Conservation (phyloP, 2,329 filamentous ascomycete species). For the Cercospora zeina region DNA sequence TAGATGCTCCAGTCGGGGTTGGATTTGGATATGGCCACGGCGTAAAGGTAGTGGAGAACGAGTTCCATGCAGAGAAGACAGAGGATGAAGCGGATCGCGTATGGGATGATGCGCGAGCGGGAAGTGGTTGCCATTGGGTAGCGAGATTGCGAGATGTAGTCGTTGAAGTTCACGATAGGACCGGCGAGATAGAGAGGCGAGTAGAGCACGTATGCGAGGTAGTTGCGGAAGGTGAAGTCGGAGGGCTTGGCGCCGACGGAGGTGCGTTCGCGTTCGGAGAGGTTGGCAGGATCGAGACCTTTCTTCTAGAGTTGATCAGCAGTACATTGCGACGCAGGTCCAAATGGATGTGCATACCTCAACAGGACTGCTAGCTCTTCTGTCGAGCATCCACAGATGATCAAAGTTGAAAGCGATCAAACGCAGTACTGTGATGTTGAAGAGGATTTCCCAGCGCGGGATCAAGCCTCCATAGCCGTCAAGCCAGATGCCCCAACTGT, state of each 20-base stretch:
- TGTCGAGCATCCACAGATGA: slow-evolving; percentile 85
- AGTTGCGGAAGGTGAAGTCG: slow-evolving; percentile 82
- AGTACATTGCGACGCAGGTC: background rate
- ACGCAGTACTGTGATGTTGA: slow-evolving; percentile 91
- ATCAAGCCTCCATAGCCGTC: slow-evolving; percentile 83
- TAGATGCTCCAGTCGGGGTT: slow-evolving; percentile 79
- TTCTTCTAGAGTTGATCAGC: slow-evolving; percentile 89
- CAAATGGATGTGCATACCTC: slow-evolving; percentile 64
- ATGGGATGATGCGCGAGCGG: slow-evolving; percentile 68
- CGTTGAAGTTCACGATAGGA: slow-evolving; percentile 95
- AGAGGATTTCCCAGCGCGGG: slow-evolving; percentile 91
- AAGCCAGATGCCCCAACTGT: slow-evolving; percentile 66
- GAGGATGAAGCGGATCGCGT: slow-evolving; percentile 78
- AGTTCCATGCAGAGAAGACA: slow-evolving; percentile 87
- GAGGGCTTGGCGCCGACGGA: slow-evolving; percentile 67
- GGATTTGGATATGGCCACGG: slow-evolving; percentile 84
- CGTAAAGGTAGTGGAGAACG: slow-evolving; percentile 87
- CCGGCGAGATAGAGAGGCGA: slow-evolving; percentile 90
- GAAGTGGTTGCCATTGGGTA: slow-evolving; percentile 71
- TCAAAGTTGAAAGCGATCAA: slow-evolving; percentile 97
- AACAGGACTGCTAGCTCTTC: slow-evolving; percentile 63
- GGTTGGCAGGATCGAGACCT: slow-evolving; percentile 80
- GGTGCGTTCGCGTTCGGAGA: slow-evolving; percentile 87
- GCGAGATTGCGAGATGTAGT: slow-evolving; percentile 85
- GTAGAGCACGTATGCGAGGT: slow-evolving; percentile 85